Conservation (phyloP, 1,284 basidiomycete genomes). For the Cutaneotrichosporon mucoides region DNA sequence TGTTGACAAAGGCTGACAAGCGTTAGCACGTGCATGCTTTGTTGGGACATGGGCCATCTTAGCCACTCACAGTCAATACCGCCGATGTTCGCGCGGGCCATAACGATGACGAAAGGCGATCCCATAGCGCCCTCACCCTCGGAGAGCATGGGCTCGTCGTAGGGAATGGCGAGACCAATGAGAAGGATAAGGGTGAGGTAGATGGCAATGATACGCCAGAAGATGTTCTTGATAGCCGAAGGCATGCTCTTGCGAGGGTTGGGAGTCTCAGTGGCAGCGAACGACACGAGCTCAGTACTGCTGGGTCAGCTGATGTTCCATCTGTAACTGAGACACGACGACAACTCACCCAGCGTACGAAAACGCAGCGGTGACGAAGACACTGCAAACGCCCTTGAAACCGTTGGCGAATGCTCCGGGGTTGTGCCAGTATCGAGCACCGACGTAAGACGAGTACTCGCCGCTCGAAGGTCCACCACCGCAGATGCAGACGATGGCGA, state of each 20-base stretch:
- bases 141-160: conserved; percentile 38
- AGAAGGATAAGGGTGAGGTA: conserved; percentile 52
- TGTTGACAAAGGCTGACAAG: conserved; percentile 10
- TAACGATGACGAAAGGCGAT: conserved; percentile 54
- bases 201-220: conserved; percentile 54
- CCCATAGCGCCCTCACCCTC: conserved; percentile 49
- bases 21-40: not conserved
- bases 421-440: conserved; percentile 36
- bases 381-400: conserved; percentile 49
- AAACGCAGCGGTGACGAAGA: conserved; percentile 61
- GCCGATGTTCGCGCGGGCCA: conserved; percentile 47
- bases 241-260: conserved; percentile 31
- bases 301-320: not conserved
- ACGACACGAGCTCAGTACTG: conserved; percentile 77
- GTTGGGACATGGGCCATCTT: not conserved
- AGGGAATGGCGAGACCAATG: conserved; percentile 52
- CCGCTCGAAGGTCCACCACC: conserved; percentile 42
- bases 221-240: conserved; percentile 41
- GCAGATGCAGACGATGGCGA: conserved; percentile 37
- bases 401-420: conserved; percentile 50
- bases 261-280: conserved; percentile 51
- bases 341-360: conserved; percentile 58
- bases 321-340: too few species aligned
- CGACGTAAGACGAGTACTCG: conserved; percentile 31
- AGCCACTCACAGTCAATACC: conserved; percentile 41